Percentiles rank a stretch among this genome's conserved stretches.
These are phyloP conservation scores for Elsinoe necatrix DNA, from an alignment of 2,329 filamentous ascomycete genomes.

Conservation along the genomic window DNA sequence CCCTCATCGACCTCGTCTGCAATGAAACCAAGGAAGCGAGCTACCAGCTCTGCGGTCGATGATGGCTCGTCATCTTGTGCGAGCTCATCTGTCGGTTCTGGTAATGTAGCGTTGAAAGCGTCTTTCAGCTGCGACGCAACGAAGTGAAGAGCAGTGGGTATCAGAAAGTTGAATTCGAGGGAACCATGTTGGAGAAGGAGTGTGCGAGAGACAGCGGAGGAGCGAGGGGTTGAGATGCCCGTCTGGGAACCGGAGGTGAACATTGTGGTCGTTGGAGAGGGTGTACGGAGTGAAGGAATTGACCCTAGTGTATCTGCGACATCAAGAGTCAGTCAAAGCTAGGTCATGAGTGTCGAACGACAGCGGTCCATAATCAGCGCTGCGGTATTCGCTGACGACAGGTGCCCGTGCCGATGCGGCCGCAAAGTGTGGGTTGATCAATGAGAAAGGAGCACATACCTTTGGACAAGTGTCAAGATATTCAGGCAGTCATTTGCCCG, in stretches of 20 bases:
- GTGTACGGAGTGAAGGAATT: background rate
- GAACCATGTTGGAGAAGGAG: constrained; percentile 86
- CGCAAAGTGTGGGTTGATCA: background rate
- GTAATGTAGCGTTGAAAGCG: constrained; percentile 74
- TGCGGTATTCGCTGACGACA: background rate
- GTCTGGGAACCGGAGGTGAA: constrained; percentile 78
- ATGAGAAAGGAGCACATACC: background rate
- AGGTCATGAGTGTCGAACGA: background rate
- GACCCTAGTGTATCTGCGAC: constrained; percentile 10
- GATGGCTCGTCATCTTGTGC: constrained; percentile 99
- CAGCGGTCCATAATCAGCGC: background rate
- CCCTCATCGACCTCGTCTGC: constrained; percentile 84
- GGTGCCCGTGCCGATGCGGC: background rate
- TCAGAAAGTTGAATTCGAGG: constrained; percentile 91
- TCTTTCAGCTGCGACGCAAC: constrained; percentile 92
- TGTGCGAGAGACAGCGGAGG: constrained; percentile 82
- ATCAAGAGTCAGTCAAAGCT: background rate
- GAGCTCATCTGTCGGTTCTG: constrained; percentile 88
- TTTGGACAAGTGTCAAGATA: constrained; percentile 14
- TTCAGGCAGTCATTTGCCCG: constrained; percentile 8
- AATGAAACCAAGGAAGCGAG: constrained; percentile 84
- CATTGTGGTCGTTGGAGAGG: constrained; percentile 47
- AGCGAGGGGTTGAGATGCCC: constrained; percentile 92
- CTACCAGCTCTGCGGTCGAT: constrained; percentile 83
- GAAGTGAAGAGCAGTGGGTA: constrained; percentile 92